Evolutionary conservation across 2,329 filamentous ascomycete species (phyloP).

Genomic region (Epichloe aotearoae): DNA sequence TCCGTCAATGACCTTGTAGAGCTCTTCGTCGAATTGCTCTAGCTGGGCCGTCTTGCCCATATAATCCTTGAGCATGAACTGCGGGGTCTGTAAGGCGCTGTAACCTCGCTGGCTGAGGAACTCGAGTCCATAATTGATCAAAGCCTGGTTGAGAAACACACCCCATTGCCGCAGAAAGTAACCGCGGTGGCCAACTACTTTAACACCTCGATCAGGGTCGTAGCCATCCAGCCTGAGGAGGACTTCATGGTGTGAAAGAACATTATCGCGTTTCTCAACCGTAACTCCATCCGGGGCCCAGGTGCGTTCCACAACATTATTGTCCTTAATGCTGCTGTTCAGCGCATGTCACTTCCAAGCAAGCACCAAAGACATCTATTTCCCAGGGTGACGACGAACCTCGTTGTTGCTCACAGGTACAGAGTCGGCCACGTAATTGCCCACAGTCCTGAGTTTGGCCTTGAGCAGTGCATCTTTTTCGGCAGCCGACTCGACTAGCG

Average conservation of each 20-base stretch:
- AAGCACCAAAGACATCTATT: background rate
- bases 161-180: conserved; percentile 89
- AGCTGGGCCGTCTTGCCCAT: conserved; percentile 99
- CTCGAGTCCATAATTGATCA: conserved; percentile 89
- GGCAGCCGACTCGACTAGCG: conserved; percentile 56
- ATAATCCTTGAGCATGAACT: conserved; percentile 87
- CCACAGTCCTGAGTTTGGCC: conserved; percentile 70
- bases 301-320: conserved; percentile 63
- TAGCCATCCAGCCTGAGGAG: conserved; percentile 79
- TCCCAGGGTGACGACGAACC: conserved; percentile 23
- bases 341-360: background rate
- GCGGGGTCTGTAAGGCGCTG: conserved; percentile 71
- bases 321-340: conserved; percentile 37
- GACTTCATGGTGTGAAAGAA: conserved; percentile 90
- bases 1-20: conserved; percentile 90
- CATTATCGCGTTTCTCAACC: conserved; percentile 55
- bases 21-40: conserved; percentile 91
- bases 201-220: conserved; percentile 83
- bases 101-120: conserved; percentile 75
- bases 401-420: conserved; percentile 77
- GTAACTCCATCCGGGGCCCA: conserved; percentile 69
- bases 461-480: conserved; percentile 65
- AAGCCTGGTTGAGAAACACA: conserved; percentile 79
- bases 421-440: conserved; percentile 60
- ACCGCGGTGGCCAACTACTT: conserved; percentile 86